phyloP scores from a whole-genome alignment of 345 rosid species.

The Corchorus olitorius region DNA sequence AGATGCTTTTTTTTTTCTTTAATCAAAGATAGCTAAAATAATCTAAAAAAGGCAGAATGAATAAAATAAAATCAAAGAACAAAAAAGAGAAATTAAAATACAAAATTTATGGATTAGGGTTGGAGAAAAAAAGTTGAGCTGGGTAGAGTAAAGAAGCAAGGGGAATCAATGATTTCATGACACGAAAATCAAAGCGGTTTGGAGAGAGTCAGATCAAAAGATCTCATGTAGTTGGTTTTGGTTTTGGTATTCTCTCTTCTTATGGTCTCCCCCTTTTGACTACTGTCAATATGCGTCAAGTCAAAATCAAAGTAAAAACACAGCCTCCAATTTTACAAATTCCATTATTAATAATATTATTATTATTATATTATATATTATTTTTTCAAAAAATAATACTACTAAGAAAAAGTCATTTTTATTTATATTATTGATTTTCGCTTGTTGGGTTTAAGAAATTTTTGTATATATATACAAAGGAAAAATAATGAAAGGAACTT shows the following conservation, averaged over 20 bases:
- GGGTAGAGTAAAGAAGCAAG: not conserved
- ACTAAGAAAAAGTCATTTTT: too few species aligned
- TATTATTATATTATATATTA: too few species aligned
- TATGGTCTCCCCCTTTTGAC: slow-evolving; percentile 24
- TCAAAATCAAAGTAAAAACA: slow-evolving; percentile 13
- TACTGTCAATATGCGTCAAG: not conserved
- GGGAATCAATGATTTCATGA: not conserved
- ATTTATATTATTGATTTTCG: too few species aligned
- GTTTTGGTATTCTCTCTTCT: not conserved
- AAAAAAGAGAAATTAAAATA: too few species aligned
- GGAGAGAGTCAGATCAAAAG: not conserved
- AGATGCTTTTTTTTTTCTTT: not conserved
- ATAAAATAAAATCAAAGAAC: too few species aligned
- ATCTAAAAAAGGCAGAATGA: not conserved
- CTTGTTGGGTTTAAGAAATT: too few species aligned
- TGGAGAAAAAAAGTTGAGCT: not conserved
- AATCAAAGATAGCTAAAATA: not conserved
- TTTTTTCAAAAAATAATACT: too few species aligned
- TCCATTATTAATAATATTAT: not conserved
- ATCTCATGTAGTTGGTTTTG: not conserved
- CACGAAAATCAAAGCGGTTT: not conserved
- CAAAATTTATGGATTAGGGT: too few species aligned
- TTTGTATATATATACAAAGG: too few species aligned
- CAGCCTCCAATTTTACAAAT: not conserved
- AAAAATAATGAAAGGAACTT: too few species aligned